Conservation (phyloP, 2,329 filamentous ascomycete genomes). For the Chaetothyriales sp. region DNA sequence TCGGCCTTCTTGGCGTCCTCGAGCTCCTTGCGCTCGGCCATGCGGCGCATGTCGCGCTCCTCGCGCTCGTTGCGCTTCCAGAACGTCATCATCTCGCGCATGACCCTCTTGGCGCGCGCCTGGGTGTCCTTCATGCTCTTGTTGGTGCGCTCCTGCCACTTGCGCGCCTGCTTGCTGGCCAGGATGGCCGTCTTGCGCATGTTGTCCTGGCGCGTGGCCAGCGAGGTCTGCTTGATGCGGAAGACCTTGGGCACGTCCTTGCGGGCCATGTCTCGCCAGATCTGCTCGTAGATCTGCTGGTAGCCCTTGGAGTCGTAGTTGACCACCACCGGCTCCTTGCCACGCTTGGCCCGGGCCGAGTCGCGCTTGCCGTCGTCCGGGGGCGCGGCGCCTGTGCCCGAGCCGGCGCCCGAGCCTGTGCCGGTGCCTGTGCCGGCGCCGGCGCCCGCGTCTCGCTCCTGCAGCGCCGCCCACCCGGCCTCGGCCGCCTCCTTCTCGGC, state of each 20-base stretch:
- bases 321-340: constrained; percentile 35
- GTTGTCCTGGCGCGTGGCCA: constrained; percentile 81
- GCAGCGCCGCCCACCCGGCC: constrained; percentile 62
- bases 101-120: constrained; percentile 88
- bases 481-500: constrained; percentile 65
- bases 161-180: constrained; percentile 89
- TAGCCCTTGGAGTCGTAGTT: constrained; percentile 81
- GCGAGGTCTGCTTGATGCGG: constrained; percentile 73
- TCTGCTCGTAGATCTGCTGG: constrained; percentile 94
- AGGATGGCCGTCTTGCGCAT: constrained; percentile 94
- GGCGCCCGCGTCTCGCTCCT: constrained; percentile 31
- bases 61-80: constrained; percentile 99
- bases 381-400: constrained; percentile 38
- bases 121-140: constrained; percentile 98
- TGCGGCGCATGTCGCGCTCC: constrained; percentile 84
- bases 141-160: constrained; percentile 95
- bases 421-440: no score
- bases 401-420: no score
- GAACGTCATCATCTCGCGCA: constrained; percentile 99
- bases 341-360: constrained; percentile 31
- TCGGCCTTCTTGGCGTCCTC: constrained; percentile 95
- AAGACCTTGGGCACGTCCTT: constrained; percentile 90
- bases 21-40: constrained; percentile 87
- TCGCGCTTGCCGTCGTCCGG: constrained; percentile 41
- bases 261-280: constrained; percentile 85